These are phyloP conservation scores for Trichoderma endophyticum DNA, from an alignment of 2,329 filamentous ascomycete genomes.

Conservation along the genomic window DNA sequence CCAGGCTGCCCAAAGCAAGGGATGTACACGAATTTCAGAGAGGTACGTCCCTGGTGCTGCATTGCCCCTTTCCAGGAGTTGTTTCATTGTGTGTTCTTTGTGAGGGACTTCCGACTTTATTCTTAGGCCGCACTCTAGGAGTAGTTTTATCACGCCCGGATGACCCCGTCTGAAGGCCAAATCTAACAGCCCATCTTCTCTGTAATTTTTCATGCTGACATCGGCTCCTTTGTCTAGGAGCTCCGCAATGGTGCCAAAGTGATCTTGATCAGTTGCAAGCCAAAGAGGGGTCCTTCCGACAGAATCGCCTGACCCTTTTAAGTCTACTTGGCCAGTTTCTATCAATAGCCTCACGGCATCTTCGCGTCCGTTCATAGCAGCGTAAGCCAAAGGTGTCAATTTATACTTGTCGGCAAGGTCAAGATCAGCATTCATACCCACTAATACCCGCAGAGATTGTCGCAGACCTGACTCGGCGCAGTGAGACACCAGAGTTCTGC, in stretches of 20 bases:
- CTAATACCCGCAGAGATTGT: not conserved
- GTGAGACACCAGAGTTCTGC: not conserved
- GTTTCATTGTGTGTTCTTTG: too few relatives aligned
- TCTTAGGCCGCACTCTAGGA: not conserved
- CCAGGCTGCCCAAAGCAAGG: not conserved
- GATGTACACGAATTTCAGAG: not conserved
- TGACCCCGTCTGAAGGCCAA: not conserved
- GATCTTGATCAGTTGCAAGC: not conserved
- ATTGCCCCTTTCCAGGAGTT: too few relatives aligned
- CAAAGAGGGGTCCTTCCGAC: fast-evolving
- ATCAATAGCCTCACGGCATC: not conserved
- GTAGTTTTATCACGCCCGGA: too few relatives aligned
- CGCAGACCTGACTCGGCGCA: not conserved
- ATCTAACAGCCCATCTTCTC: not conserved
- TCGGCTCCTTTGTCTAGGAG: not conserved
- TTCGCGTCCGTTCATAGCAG: not conserved
- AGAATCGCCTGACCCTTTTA: not conserved
- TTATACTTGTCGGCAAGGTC: not conserved
- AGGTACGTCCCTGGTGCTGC: too few relatives aligned
- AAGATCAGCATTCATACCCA: not conserved
- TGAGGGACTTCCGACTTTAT: too few relatives aligned
- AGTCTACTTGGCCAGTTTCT: not conserved
- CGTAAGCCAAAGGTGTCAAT: not conserved
- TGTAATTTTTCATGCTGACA: not conserved
- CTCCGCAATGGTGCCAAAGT: not conserved